Evolutionary conservation across 2,329 filamentous ascomycete genomes (phyloP).

Genomic region (Apiospora sp.): DNA sequence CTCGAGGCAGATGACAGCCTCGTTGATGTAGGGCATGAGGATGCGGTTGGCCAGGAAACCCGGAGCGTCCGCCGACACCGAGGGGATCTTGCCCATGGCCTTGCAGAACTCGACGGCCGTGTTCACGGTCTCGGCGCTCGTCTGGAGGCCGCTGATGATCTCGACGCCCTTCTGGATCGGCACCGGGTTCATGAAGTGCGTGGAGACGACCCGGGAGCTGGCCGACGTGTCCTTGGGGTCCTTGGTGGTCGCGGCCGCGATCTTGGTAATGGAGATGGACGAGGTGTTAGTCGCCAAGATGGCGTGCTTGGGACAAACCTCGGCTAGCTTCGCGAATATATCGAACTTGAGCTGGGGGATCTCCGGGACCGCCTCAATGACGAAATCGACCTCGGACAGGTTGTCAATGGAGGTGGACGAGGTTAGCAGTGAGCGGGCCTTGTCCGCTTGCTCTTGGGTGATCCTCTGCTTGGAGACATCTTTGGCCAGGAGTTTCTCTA

Average conservation of each 20-base stretch:
- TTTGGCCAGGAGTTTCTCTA: constrained; percentile 91
- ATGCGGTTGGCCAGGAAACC: constrained; percentile 97
- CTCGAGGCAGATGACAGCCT: constrained; percentile 92
- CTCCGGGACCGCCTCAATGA: constrained; percentile 97
- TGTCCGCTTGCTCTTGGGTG: constrained; percentile 80
- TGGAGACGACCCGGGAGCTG: constrained; percentile 88
- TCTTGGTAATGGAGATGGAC: constrained; percentile 97
- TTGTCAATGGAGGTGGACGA: constrained; percentile 78
- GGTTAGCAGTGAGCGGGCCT: constrained; percentile 72
- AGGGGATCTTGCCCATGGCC: constrained; percentile 92
- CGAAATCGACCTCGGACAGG: constrained; percentile 87
- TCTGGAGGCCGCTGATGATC: constrained; percentile 95
- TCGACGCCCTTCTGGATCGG: constrained; percentile 97
- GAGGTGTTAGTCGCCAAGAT: constrained; percentile 98
- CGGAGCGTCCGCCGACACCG: constrained; percentile 86
- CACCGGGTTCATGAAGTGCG: constrained; percentile 99
- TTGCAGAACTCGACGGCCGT: constrained; percentile 86
- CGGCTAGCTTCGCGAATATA: constrained; percentile 84
- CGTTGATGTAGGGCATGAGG: constrained; percentile 99
- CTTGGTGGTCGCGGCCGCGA: constrained; percentile 83
- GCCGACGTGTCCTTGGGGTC: constrained; percentile 82
- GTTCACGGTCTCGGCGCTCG: constrained; percentile 80
- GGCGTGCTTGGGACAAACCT: constrained; percentile 82
- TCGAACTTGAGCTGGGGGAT: constrained; percentile 85
- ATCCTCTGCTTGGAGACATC: constrained; percentile 89